Base-by-base conservation (phyloP, 208 protist genomes). In the Trypanosoma scelopori region DNA sequence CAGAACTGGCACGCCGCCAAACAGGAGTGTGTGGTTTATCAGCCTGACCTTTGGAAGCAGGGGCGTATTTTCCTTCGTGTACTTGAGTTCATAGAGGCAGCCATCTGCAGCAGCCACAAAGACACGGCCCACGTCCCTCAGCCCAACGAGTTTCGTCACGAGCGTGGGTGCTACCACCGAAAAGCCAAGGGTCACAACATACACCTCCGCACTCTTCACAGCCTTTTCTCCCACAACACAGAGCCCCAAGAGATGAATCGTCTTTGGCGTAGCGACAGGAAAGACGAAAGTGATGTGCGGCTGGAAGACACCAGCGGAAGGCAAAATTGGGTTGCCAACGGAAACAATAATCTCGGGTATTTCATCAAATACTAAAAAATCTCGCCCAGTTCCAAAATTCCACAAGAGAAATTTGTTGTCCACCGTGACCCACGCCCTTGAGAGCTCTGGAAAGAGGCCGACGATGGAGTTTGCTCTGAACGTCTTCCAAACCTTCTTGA, bases 351-450 rank as follows among this genome's bases (percentile, higher is more conserved):
- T 51, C 62, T 94, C 88, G 15, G 85, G 81, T 20, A 93, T 86
- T 43, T 96, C 85, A 47, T 93, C 87, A 53, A 79, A 96, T 23
- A 89, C 58, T n/a, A 75, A 74, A 55, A 93, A 90, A 73, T 96
- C 84, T 15, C 77, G 75, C 9, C 80, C 82, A 13, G 79, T 79
- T 37, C 84, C 76, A 71, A 85, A 96, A 59, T 94, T 85, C 86
- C 91, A 96, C 16, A 94, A 59, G 16, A 93, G 63, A 3, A 96
- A 58, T 63, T 88, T 77, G 74, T 93, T 91, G 71, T 96, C 91
- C 7, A 91, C 81, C 11, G 85, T 90, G 60, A 94, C 81, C 87
- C 88, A 96, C n/a, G 82, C 84, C 23, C 91, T 85, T 15, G 72
- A 86, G 15, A 96, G 55, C 13, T 59, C 49, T 28, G 87, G 71